A percentile compares a stretch with the other conserved stretches of the same genome.
phyloP scores from a whole-genome alignment of 345 rosid species.

The Eutrema yunnanense region DNA sequence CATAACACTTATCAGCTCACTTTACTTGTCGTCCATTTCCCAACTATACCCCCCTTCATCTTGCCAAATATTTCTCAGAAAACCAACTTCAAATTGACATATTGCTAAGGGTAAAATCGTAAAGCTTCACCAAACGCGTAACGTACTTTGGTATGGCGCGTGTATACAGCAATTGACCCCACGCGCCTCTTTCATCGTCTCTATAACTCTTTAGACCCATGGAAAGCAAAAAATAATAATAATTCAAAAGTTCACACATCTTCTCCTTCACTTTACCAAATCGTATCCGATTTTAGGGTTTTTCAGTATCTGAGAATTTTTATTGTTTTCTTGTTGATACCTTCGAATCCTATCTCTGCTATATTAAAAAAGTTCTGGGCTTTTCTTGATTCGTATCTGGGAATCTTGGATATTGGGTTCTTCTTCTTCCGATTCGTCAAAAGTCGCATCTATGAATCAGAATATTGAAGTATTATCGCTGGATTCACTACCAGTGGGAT shows the following conservation, averaged over 20 bases:
- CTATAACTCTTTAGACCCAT: not conserved
- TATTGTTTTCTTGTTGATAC: conserved; percentile 10
- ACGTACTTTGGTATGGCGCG: not conserved
- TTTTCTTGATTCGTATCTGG: not conserved
- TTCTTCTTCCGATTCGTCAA: conserved; percentile 15
- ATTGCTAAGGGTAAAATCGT: not conserved
- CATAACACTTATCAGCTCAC: not conserved
- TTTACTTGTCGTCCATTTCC: not conserved
- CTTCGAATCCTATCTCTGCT: conserved; percentile 21
- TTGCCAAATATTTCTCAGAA: not conserved
- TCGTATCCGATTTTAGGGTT: conserved; percentile 15
- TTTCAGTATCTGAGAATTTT: not conserved
- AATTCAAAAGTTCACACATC: not conserved
- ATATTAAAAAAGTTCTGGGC: not conserved
- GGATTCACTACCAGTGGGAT: conserved; percentile 71
- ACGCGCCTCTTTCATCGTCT: conserved; percentile 11
- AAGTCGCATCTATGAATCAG: conserved; percentile 25
- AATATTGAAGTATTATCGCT: conserved; percentile 44
- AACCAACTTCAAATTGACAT: not conserved
- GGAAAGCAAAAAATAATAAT: not conserved
- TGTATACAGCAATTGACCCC: not conserved
- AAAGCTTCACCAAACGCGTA: not conserved
- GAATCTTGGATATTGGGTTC: not conserved
- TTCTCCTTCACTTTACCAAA: conserved; percentile 31
- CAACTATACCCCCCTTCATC: conserved; percentile 11